Conservation (phyloP, 768 basidiomycete species). For the Pleurotus djamor region DNA sequence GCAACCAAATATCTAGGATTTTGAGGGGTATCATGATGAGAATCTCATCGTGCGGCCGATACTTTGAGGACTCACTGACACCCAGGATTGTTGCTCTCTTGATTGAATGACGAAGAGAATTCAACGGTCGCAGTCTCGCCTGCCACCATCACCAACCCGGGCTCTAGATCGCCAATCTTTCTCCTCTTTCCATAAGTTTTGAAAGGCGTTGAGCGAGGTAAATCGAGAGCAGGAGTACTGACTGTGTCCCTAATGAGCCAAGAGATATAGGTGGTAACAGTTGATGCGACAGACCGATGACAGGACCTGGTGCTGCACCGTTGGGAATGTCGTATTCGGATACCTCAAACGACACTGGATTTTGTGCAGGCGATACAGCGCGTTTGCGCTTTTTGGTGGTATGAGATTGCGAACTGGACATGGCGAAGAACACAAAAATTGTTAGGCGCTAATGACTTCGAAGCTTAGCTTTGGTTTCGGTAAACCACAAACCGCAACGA, state of each 20-base stretch:
- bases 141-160: conserved; percentile 42
- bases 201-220: conserved; percentile 60
- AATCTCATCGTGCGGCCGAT: neutral
- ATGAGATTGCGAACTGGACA: conserved; percentile 15
- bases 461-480: neutral
- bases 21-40: neutral
- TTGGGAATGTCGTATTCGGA: conserved; percentile 4
- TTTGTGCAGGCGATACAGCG: conserved; percentile 11
- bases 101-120: conserved; percentile 61
- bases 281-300: conserved; percentile 11
- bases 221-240: conserved; percentile 63
- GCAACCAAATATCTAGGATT: conserved; percentile 74
- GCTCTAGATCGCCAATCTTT: conserved; percentile 19
- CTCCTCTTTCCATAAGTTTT: conserved; percentile 51
- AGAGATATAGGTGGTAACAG: neutral
- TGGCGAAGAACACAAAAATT: neutral
- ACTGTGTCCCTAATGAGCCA: conserved; percentile 29
- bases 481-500: too few relatives aligned
- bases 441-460: neutral
- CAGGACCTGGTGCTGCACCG: conserved; percentile 8
- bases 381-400: conserved; percentile 41
- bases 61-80: conserved; percentile 59
- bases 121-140: conserved; percentile 87
- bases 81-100: conserved; percentile 50
- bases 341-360: conserved; percentile 9